Base-by-base conservation (phyloP, 257 asterid species). In the Datura wrightii region DNA sequence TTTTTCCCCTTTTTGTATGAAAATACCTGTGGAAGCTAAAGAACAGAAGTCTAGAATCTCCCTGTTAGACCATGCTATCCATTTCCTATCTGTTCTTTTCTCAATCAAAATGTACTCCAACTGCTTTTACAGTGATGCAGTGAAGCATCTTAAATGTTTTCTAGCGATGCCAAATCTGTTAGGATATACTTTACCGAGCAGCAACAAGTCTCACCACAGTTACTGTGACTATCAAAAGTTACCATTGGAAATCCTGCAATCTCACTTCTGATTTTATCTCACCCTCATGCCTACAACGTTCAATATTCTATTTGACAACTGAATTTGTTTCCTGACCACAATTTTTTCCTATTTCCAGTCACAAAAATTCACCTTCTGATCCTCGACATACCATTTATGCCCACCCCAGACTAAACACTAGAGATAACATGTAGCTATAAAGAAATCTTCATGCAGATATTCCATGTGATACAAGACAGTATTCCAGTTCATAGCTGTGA, bases 401-500 rank as follows among this genome's bases (percentile, higher is more conserved):
- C 80, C 5, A 14, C 46, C 31, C 82, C 50, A 34, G 65, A 53
- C 65, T 78, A 31, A 52, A 52, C 48, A 15, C 82, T 34, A 78
- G 42, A 78, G 52, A 16, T 78, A 48, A 52, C 2, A 34, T 78
- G 82, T 36, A 53, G 82, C 65, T 78, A 48, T 78, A 53, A 34
- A 78, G 31, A 52, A 31, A 31, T 52, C 34, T 53, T 78, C 82
- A 31, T 52, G 82, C 34, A 76, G 48, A 78, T 78, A 78, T 34
- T 24, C 31, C 31, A 24, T 24, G 31, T 24, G 31, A 24, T 24
- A 24, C 31, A 24, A 24, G 31, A 24, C 31, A 24, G 31, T 24
- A 24, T 24, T 72, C 82, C 82, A 78, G 36, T 53, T 78, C 82
- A 78, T 78, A 78, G 82, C 65, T 78, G 65, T 53, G 65, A 78